Conservation (phyloP, 139 green algal species). For the Pleodorina starrii region DNA sequence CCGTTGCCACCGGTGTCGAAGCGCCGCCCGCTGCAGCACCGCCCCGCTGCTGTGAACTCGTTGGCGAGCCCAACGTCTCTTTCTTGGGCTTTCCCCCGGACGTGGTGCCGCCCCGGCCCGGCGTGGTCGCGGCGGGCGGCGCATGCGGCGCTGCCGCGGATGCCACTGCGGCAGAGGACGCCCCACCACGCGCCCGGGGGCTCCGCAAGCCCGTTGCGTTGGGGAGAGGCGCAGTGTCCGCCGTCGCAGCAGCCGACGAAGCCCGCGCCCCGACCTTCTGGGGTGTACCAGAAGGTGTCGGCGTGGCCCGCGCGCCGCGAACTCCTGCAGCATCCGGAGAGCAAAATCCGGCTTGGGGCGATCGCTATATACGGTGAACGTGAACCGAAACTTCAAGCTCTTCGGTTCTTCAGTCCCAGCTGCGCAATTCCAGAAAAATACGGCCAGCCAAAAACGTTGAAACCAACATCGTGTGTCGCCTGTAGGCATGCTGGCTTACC, state of each 20-base stretch:
- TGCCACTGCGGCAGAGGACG: not conserved
- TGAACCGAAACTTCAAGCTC: no score
- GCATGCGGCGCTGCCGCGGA: not conserved
- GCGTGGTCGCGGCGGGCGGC: not conserved
- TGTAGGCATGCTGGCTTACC: no score
- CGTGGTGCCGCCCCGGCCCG: not conserved
- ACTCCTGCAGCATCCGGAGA: no score
- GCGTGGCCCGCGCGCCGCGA: not conserved
- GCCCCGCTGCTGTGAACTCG: not conserved
- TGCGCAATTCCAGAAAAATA: no score
- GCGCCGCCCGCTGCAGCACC: not conserved
- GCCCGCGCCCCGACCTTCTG: not conserved
- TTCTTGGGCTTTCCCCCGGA: not conserved
- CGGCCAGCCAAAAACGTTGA: no score
- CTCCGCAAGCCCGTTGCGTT: slow-evolving; percentile 12
- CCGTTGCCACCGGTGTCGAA: not conserved
- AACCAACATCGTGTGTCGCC: no score
- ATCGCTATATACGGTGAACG: no score
- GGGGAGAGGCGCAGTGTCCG: not conserved
- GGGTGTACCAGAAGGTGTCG: slow-evolving; percentile 25
- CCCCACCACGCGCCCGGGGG: not conserved
- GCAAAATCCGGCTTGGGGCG: no score
- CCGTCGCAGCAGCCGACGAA: not conserved
- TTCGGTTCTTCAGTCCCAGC: no score
- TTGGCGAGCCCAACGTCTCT: not conserved